These are phyloP conservation scores for Paramecium biaurelia DNA, from an alignment of 73 alveolate species.

Conservation along the genomic window DNA sequence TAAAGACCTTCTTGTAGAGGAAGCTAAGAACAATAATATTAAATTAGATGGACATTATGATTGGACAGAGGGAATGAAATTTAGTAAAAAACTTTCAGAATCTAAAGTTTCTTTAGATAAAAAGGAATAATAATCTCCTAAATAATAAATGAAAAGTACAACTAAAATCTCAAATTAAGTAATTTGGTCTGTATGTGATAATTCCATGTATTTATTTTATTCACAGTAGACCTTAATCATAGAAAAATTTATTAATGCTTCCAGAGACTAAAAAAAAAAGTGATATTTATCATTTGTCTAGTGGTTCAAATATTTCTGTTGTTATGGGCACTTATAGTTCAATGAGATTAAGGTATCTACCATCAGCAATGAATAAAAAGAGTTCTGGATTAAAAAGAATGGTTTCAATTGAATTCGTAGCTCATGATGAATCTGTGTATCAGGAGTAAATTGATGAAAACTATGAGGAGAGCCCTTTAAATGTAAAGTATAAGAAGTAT, in stretches of 20 bases:
- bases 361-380: not conserved
- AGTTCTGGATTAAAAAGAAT: not conserved
- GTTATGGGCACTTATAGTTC: not conserved
- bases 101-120: not conserved
- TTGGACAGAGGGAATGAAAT: slow-evolving; percentile 21
- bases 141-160: not conserved
- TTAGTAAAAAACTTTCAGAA: not conserved
- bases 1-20: not conserved
- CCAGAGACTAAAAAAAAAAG: not conserved
- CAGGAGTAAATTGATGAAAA: not conserved
- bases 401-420: not conserved
- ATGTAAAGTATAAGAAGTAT: not conserved
- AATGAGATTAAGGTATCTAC: not conserved
- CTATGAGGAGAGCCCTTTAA: not conserved
- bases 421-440: not conserved
- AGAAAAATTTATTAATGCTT: not conserved
- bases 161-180: not conserved
- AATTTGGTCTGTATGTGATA: not conserved
- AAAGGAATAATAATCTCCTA: not conserved
- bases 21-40: not conserved
- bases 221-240: not conserved
- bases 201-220: not conserved
- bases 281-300: not conserved
- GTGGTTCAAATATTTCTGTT: not conserved
- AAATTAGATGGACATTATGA: slow-evolving; percentile 12